phyloP scores from a whole-genome alignment of 805 yeast species.

The Sugiyamaella marilandica region DNA sequence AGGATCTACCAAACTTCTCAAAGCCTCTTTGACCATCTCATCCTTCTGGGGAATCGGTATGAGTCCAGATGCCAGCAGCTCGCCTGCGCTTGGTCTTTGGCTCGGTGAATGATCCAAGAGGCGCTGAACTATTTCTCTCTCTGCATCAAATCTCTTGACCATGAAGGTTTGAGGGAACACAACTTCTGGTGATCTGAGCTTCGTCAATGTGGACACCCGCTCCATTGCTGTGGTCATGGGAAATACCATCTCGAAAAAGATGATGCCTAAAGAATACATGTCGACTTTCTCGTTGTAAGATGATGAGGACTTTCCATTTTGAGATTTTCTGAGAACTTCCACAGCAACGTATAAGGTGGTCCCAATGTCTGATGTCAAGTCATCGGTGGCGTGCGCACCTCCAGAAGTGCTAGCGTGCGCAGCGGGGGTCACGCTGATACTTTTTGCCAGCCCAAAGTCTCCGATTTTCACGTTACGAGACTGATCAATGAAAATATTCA shows the following conservation, averaged over 20 bases:
- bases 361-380: conserved; percentile 88
- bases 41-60: conserved; percentile 89
- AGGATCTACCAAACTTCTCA: conserved; percentile 80
- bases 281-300: conserved; percentile 92
- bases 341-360: conserved; percentile 90
- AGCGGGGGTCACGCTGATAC: conserved; percentile 23
- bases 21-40: conserved; percentile 80
- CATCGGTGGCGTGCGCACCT: conserved; percentile 40
- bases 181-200: conserved; percentile 53
- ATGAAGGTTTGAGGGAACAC: conserved; percentile 67
- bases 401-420: conserved; percentile 1
- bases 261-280: conserved; percentile 90
- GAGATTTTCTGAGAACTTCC: conserved; percentile 52
- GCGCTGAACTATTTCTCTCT: conserved; percentile 60
- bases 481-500: conserved; percentile 91
- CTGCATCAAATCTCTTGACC: conserved; percentile 46
- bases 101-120: conserved; percentile 76
- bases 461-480: conserved; percentile 88
- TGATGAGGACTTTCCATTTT: conserved; percentile 41
- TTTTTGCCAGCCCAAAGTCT: conserved; percentile 95
- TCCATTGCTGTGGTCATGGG: conserved; percentile 91
- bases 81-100: conserved; percentile 73
- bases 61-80: conserved; percentile 71
- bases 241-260: conserved; percentile 92
- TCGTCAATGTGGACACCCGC: conserved; percentile 65